phyloP scores from a whole-genome alignment of 352 stramenopile genomes.

The Globisporangium acanthophoron region DNA sequence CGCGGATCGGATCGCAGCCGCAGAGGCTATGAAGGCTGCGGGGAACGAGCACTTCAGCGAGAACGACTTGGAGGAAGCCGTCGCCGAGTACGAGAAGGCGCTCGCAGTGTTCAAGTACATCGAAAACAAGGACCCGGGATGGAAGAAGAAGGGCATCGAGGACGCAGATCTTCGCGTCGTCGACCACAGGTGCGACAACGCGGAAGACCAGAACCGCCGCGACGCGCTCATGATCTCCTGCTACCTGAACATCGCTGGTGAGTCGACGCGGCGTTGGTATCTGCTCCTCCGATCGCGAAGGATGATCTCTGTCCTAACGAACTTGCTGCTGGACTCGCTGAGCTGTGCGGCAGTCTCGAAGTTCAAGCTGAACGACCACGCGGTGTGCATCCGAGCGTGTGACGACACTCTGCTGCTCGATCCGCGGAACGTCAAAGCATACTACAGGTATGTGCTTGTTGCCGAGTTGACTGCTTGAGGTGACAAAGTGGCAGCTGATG shows the following conservation, averaged over 20 bases:
- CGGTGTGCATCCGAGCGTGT: slow-evolving; percentile 54
- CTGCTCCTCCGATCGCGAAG: not conserved
- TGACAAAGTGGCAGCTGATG: not conserved
- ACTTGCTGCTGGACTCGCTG: not conserved
- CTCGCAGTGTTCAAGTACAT: slow-evolving; percentile 80
- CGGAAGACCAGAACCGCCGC: slow-evolving; percentile 36
- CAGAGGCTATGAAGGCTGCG: slow-evolving; percentile 57
- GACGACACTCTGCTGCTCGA: slow-evolving; percentile 66
- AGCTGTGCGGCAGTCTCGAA: slow-evolving; percentile 42
- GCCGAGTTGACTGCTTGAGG: not conserved
- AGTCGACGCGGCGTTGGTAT: slow-evolving; percentile 1
- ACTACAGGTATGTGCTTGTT: slow-evolving; percentile 41
- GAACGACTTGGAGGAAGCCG: slow-evolving; percentile 53
- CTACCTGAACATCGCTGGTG: slow-evolving; percentile 81
- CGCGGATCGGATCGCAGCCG: slow-evolving; percentile 43
- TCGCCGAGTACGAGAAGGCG: slow-evolving; percentile 81
- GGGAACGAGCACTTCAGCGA: slow-evolving; percentile 59
- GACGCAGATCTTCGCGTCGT: slow-evolving; percentile 61
- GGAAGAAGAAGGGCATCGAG: slow-evolving; percentile 87
- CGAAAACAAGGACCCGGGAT: slow-evolving; percentile 71
- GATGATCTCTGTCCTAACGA: not conserved
- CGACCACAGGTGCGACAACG: slow-evolving; percentile 48
- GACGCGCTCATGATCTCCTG: slow-evolving; percentile 57
- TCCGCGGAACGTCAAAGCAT: slow-evolving; percentile 62
- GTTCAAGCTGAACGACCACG: slow-evolving; percentile 71